Conservation (phyloP, 805 yeast genomes). For the Candida ovalis region DNA sequence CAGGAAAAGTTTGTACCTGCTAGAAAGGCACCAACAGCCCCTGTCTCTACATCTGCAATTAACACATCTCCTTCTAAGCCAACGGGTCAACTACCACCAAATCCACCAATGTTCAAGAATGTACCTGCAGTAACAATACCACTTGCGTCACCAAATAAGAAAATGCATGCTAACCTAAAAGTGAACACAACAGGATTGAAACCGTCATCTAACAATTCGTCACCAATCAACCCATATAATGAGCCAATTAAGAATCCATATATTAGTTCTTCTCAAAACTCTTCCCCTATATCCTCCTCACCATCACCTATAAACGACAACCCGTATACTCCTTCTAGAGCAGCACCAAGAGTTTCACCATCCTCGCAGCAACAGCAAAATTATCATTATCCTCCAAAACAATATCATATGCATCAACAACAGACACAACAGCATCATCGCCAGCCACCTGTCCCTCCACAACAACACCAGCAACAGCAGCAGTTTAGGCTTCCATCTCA, state of each 20-base stretch:
- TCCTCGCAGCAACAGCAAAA: conserved; percentile 13
- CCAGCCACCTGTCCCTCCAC: conserved; percentile 11
- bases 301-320: conserved; percentile 34
- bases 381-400: neutral
- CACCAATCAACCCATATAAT: conserved; percentile 2
- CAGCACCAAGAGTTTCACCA: conserved; percentile 5
- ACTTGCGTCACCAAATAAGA: conserved; percentile 4
- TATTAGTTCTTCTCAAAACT: conserved; percentile 5
- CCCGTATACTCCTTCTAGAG: conserved; percentile 23
- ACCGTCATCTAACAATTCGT: conserved; percentile 5
- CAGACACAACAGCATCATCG: conserved; percentile 14
- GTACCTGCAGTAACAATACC: neutral
- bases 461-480: conserved; percentile 20
- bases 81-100: conserved; percentile 24
- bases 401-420: conserved; percentile 18
- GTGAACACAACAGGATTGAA: conserved; percentile 11
- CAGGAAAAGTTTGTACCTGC: conserved; percentile 31
- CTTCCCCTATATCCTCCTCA: conserved; percentile 5
- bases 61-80: conserved; percentile 17
- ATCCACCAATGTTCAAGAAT: conserved; percentile 18
- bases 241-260: conserved; percentile 5
- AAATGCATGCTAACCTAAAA: conserved; percentile 16
- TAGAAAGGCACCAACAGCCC: conserved; percentile 41
- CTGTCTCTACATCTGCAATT: conserved; percentile 14
- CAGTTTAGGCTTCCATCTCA: conserved; percentile 8